Evolutionary conservation across 2,329 filamentous ascomycete species (phyloP), one percentile per base, ranked within the genome.

Genomic region (Metarhizium brunneum): DNA sequence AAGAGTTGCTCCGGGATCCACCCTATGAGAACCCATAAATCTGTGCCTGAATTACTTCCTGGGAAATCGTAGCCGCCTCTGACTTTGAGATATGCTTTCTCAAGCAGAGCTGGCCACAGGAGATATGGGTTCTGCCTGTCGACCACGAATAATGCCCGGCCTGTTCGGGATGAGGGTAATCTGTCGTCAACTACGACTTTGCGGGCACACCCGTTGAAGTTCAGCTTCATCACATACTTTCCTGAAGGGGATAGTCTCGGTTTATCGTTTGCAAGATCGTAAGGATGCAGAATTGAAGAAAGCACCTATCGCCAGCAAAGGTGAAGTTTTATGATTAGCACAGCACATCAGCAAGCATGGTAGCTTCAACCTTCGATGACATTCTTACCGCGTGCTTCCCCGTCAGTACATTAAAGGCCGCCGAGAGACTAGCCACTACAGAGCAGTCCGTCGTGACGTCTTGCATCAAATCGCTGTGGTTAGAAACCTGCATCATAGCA

Each of bases 1-100:
- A 96, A 96, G 1, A 97, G 76, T 68, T 99, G 94, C 71, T 99
- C 92, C 0, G 94, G 94, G 52, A 99, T 91, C 94, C 94, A 99
- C 35, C 94, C 92, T 0, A 88, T 95, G 54, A 99, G 72, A 1
- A 95, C 87, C 83, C 90, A 95, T 4, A 99, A 73, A 70, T 99
- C 94, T 2, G 92, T 97, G 11, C 90, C 92, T 1, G 92, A 97
- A 68, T 97, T 97, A 65, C 94, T 97, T 7, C 94, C 94, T 0
- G 94, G 92, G 61, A 99, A 99, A 66, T 99, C 92, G 68, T 99
- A 99, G 38, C 94, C 94, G 32, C 94, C 94, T 55, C 92, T 83
- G 11, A 97, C 84, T 73, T 97, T 99, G 1, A 99, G 76, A 63
- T 99, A 99, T 0, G 94, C 94, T 67, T 99, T 99, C 68, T 99